A percentile compares a stretch with the other conserved stretches of the same genome.
These are phyloP conservation scores for Termitomyces eurrhizus DNA, from an alignment of 768 basidiomycete species.

Conservation along the genomic window DNA sequence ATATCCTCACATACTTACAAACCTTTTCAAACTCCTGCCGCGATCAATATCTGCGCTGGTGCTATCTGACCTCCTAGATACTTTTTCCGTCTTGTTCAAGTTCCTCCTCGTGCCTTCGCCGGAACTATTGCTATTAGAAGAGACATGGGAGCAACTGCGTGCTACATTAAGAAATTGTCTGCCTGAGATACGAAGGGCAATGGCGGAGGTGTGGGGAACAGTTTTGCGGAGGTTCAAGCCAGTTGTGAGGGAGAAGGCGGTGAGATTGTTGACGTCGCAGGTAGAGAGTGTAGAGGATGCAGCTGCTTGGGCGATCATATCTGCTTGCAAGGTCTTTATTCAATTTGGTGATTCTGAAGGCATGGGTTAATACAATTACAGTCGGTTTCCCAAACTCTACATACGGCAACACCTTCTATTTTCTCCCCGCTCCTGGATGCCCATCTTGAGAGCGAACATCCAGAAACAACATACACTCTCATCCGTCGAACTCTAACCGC, in stretches of 20 bases:
- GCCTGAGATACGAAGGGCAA: conserved; percentile 69
- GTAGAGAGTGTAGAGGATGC: conserved; percentile 54
- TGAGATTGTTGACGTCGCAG: conserved; percentile 50
- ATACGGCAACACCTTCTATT: conserved; percentile 68
- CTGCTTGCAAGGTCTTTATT: conserved; percentile 68
- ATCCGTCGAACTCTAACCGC: conserved; percentile 75
- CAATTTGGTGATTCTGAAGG: background rate
- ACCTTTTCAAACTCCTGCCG: conserved; percentile 54
- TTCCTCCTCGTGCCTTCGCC: conserved; percentile 66
- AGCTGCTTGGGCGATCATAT: conserved; percentile 70
- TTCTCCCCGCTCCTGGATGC: conserved; percentile 53
- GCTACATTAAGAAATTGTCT: conserved; percentile 53
- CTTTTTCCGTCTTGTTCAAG: conserved; percentile 67
- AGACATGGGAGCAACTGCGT: conserved; percentile 57
- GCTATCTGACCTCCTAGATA: conserved; percentile 61
- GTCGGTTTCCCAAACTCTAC: conserved; percentile 82
- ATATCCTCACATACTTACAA: conserved; percentile 51
- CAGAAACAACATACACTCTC: conserved; percentile 46
- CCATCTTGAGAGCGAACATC: conserved; percentile 39
- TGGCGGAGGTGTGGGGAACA: conserved; percentile 87
- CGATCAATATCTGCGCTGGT: conserved; percentile 56
- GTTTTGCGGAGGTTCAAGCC: conserved; percentile 69
- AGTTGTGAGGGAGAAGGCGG: conserved; percentile 50
- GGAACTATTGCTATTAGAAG: conserved; percentile 48
- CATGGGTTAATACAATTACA: conserved; percentile 23